Base-by-base conservation (phyloP, 2,329 filamentous ascomycete genomes). In the Aspergillus clavatus region DNA sequence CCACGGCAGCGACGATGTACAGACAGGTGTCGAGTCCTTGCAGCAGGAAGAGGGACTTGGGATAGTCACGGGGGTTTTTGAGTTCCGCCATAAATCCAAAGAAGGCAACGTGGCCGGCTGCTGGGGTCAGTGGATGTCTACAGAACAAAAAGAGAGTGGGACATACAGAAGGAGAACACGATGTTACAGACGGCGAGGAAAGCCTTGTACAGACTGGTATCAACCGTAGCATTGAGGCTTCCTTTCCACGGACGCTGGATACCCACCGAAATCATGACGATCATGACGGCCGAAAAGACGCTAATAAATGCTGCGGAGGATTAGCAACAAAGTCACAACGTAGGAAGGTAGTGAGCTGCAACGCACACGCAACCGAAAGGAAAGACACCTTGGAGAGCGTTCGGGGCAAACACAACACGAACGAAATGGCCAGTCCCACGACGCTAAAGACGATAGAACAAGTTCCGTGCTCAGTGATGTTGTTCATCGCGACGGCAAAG, bases 31-130 rank as follows among this genome's bases (percentile, higher is more conserved):
- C 78, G 42, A 72, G 69, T 7, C 71, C 65, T 58, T 84, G 80
- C 12, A 83, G 74, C 27, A 81, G 58, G 55, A 73, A 72, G 47
- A 88, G 75, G 2, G 82, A 76, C 61, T 82, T 81, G 24, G 74
- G 71, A 59, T 78, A 84, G 50, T 81, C 74, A 24, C 69, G 63
- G 3, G 82, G 81, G 26, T 77, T 69, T 56, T 76, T 72, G 65
- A 87, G 75, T 61, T 87, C 83, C 19, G 75, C 73, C 51, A 83
- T 79, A 60, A 86, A 79, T 50, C 72, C 73, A 63, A 84, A 84
- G 68, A 85, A 86, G 50, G 79, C 80, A n/a, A 81, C 76, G 56
- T 84, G 80, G 14, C 79, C 80, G 35, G 68, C 70, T 53, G 50
- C 35, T 31, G 38, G n/a, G n/a, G 40, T 44, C 22, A 36, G 42